A percentile compares a stretch with the other conserved stretches of the same genome.
Conservation (phyloP, 2,329 filamentous ascomycete species). For the Colletotrichum magnum region DNA sequence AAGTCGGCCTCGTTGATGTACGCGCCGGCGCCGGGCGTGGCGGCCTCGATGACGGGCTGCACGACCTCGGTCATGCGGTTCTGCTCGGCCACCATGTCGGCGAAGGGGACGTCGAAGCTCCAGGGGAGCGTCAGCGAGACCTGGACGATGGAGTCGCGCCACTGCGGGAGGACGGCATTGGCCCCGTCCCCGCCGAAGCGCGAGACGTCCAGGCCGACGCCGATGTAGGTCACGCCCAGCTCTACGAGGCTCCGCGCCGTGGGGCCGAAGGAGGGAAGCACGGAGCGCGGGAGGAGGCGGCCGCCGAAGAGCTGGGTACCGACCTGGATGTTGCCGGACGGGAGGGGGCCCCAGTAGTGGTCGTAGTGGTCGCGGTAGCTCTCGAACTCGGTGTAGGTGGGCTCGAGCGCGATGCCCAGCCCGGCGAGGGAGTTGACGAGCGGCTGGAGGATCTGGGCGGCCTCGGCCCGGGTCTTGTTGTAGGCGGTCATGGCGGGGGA, state of each 20-base stretch:
- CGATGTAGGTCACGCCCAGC: conserved; percentile 37
- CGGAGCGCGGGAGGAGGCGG: conserved; percentile 50
- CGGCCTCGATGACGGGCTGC: conserved; percentile 48
- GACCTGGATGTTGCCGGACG: conserved; percentile 47
- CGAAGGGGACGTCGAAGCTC: conserved; percentile 33
- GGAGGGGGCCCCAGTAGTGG: conserved; percentile 41
- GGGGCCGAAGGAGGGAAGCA: conserved; percentile 31
- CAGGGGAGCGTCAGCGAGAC: conserved; percentile 44
- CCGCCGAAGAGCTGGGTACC: conserved; percentile 49
- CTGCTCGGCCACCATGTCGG: conserved; percentile 38
- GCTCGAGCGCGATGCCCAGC: conserved; percentile 46
- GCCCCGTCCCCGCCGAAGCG: conserved; percentile 31
- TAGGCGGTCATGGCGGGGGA: conserved; percentile 56
- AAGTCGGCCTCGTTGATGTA: conserved; percentile 53
- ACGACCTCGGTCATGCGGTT: conserved; percentile 47
- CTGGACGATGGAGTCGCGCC: conserved; percentile 54
- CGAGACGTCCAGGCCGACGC: conserved; percentile 35
- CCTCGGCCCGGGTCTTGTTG: conserved; percentile 56
- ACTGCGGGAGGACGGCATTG: conserved; percentile 58
- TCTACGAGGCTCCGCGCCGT: conserved; percentile 29
- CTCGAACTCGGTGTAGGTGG: conserved; percentile 50
- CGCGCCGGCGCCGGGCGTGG: conserved; percentile 45
- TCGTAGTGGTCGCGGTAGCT: conserved; percentile 43
- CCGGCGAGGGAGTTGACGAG: conserved; percentile 50
- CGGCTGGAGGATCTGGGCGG: conserved; percentile 57